These are phyloP conservation scores for Sicyos baderoa DNA, from an alignment of 306 rosid genomes.

Conservation along the genomic window DNA sequence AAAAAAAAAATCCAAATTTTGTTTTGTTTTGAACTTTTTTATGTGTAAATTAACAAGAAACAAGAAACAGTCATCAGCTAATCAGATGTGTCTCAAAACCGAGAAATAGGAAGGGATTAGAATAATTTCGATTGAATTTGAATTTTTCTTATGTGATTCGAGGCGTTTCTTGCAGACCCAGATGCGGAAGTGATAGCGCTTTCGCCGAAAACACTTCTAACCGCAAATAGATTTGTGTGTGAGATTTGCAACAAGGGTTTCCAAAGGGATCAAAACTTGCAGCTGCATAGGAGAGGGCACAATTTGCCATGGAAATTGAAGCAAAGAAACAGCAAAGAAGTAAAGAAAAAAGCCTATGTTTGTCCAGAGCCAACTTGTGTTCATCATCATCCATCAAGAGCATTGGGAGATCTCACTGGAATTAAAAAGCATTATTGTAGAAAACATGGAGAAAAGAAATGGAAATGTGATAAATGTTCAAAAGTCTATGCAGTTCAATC, in stretches of 20 bases:
- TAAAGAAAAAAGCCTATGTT: conserved; percentile 78
- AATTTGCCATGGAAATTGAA: conserved; percentile 74
- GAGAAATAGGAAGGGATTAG: too few relatives aligned
- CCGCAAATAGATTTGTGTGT: conserved; percentile 62
- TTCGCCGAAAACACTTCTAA: conserved; percentile 56
- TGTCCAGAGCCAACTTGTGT: conserved; percentile 95
- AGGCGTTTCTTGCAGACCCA: conserved; percentile 15
- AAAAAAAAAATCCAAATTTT: background rate
- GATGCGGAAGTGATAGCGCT: conserved; percentile 66
- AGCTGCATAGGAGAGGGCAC: conserved; percentile 71
- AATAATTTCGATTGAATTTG: too few relatives aligned
- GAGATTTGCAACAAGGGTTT: conserved; percentile 79
- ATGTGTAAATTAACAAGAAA: background rate
- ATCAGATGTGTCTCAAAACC: background rate
- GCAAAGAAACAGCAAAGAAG: conserved; percentile 72
- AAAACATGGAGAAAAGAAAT: conserved; percentile 96
- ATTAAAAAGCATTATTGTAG: conserved; percentile 91
- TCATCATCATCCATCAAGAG: conserved; percentile 93
- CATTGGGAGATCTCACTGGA: conserved; percentile 92
- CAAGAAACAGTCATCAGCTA: background rate
- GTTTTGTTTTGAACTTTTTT: background rate
- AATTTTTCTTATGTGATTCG: too few relatives aligned
- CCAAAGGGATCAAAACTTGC: conserved; percentile 67
- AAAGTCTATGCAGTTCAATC: conserved; percentile 95
- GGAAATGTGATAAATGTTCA: conserved; percentile 95